Conservation (phyloP, 129 eudicot genomes). For the Saposhnikovia divaricata region DNA sequence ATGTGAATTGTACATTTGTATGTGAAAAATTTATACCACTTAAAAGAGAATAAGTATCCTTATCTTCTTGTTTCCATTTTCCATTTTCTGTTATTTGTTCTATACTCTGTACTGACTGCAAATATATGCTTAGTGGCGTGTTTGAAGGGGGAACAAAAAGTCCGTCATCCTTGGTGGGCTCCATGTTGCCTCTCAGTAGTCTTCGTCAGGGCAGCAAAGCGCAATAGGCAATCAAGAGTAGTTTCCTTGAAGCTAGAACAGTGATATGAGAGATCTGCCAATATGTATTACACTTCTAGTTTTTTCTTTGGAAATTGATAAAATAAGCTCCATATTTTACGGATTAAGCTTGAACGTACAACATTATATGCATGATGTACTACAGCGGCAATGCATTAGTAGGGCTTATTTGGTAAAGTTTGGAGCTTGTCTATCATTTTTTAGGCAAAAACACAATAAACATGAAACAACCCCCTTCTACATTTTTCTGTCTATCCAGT, state of each 20-base stretch:
- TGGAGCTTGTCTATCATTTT: conserved; percentile 1
- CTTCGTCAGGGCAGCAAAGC: conserved; percentile 76
- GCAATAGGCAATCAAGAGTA: conserved; percentile 84
- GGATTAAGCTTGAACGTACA: not conserved
- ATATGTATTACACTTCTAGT: conserved; percentile 12
- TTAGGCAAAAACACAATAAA: not conserved
- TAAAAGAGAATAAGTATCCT: not conserved
- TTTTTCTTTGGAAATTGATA: conserved; percentile 4
- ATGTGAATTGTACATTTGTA: not conserved
- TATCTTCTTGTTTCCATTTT: conserved; percentile 2
- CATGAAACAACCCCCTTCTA: not conserved
- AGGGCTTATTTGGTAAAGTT: not conserved
- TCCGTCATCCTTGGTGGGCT: conserved; percentile 98
- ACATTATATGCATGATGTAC: not conserved
- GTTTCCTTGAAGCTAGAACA: conserved; percentile 98
- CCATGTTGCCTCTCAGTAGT: conserved; percentile 77
- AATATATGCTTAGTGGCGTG: conserved; percentile 65
- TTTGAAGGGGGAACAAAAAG: conserved; percentile 96
- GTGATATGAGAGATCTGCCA: conserved; percentile 29
- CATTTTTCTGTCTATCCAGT: not conserved
- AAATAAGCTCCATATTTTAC: conserved; percentile 2
- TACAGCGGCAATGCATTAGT: not conserved
- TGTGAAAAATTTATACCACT: not conserved
- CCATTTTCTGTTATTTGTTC: conserved; percentile 1
- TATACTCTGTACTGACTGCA: conserved; percentile 10